Evolutionary conservation across 495 filamentous ascomycete species (phyloP).

Genomic region (Penicillium waksmanii): DNA sequence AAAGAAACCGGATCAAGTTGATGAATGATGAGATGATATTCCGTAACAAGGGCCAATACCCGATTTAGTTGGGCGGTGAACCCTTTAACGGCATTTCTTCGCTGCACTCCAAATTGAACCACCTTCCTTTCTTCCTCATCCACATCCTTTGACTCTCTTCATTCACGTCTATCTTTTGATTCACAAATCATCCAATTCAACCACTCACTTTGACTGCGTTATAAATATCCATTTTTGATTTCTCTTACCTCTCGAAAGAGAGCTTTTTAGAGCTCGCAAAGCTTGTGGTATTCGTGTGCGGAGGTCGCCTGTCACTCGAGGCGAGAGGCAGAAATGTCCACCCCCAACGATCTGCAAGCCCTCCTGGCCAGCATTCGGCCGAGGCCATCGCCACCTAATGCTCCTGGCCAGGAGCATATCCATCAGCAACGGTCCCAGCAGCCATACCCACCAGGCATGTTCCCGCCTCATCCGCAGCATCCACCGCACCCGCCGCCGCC

Average conservation of each 20-base stretch:
- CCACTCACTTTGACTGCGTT: conserved; percentile 3
- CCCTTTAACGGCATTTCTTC: background rate
- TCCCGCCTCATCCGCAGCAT: conserved; percentile 39
- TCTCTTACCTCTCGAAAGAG: conserved; percentile 43
- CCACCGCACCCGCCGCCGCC: conserved; percentile 21
- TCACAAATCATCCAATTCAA: conserved; percentile 9
- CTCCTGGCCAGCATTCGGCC: conserved; percentile 52
- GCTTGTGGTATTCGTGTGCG: conserved; percentile 35
- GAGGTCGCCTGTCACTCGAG: conserved; percentile 35
- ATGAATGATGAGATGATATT: too few relatives aligned
- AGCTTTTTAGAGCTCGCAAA: conserved; percentile 33
- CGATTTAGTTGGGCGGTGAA: background rate
- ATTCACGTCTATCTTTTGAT: conserved; percentile 8
- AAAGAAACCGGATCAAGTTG: background rate
- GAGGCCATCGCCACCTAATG: conserved; percentile 43
- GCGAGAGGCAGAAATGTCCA: conserved; percentile 56
- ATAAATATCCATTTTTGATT: conserved; percentile 19
- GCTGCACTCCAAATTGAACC: conserved; percentile 1
- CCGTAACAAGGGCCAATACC: too few relatives aligned
- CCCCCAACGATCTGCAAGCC: conserved; percentile 53
- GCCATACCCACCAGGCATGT: conserved; percentile 35
- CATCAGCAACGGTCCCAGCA: conserved; percentile 35
- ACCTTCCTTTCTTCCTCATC: conserved; percentile 2
- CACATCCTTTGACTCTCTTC: background rate
- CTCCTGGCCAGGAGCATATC: conserved; percentile 38